phyloP scores from a whole-genome alignment of 2,329 filamentous ascomycete species.

The Pseudogymnoascus sp. region DNA sequence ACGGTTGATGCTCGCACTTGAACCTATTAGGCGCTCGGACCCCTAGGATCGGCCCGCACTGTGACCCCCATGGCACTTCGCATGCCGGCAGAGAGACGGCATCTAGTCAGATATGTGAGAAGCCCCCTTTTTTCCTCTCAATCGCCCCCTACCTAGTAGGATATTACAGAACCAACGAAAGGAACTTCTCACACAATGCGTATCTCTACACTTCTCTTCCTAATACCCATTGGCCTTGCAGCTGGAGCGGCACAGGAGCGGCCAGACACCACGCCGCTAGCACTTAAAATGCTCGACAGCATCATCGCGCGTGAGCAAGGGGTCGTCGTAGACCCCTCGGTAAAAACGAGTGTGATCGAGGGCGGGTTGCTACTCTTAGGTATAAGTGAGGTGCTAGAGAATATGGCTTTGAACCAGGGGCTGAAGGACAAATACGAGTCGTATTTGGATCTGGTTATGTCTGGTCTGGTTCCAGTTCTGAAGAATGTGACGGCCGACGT shows the following conservation, averaged over 20 bases:
- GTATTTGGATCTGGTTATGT: constrained; percentile 8
- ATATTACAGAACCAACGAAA: neutral
- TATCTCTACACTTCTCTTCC: neutral
- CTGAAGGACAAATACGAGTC: neutral
- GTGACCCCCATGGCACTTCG: no score
- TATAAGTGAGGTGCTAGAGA: constrained; percentile 6
- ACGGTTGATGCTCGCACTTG: no score
- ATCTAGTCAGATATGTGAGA: no score
- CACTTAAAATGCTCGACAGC: constrained; percentile 9
- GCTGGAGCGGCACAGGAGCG: neutral
- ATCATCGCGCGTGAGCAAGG: constrained; percentile 6
- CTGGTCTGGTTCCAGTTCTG: neutral
- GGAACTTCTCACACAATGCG: neutral
- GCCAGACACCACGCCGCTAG: constrained; percentile 10
- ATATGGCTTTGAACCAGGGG: neutral
- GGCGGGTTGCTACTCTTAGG: constrained; percentile 7
- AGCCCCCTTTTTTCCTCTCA: no score
- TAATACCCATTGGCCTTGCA: neutral
- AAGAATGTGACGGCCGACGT: constrained; percentile 4
- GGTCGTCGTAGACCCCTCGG: constrained; percentile 9
- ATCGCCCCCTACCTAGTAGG: no score
- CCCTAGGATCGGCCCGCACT: no score
- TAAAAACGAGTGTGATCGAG: constrained; percentile 11
- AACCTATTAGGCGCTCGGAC: no score
- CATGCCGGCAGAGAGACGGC: no score